A percentile compares a stretch with the other conserved stretches of the same genome.
Evolutionary conservation across 208 protist species (phyloP).

Genomic region (Wallacemonas rigidus): DNA sequence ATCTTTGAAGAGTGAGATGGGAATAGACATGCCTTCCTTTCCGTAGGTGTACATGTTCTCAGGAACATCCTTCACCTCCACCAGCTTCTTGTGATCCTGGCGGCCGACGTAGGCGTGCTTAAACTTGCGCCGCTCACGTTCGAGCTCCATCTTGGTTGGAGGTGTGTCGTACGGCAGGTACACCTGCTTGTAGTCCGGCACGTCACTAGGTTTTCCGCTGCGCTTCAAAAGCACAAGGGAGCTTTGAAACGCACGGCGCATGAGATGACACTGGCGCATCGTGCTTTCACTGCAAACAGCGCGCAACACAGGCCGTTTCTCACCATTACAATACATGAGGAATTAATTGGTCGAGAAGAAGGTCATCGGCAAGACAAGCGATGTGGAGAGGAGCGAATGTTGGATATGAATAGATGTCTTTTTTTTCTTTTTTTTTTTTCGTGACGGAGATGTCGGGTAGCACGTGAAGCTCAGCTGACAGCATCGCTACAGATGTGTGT

Average conservation of each 20-base stretch:
- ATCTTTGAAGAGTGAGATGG: conserved; percentile 91
- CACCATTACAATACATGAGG: too few relatives aligned
- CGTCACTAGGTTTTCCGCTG: conserved; percentile 75
- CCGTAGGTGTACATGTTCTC: conserved; percentile 92
- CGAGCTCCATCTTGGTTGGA: conserved; percentile 78
- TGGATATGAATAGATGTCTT: too few relatives aligned
- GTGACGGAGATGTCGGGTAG: too few relatives aligned
- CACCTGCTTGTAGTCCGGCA: conserved; percentile 85
- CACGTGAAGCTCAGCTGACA: too few relatives aligned
- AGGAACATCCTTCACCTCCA: conserved; percentile 88
- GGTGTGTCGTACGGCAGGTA: conserved; percentile 87
- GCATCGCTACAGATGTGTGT: too few relatives aligned
- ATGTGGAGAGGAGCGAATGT: too few relatives aligned
- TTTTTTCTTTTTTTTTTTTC: too few relatives aligned
- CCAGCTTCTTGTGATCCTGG: conserved; percentile 72
- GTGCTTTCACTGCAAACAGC: conserved; percentile 18
- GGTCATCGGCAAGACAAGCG: too few relatives aligned
- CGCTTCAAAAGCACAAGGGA: conserved; percentile 51
- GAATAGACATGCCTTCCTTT: conserved; percentile 92
- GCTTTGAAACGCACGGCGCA: conserved; percentile 1
- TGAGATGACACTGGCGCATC: conserved; percentile 21
- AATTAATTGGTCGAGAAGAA: too few relatives aligned
- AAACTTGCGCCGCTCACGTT: conserved; percentile 75
- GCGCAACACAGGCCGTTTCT: neutral
- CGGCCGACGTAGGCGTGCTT: conserved; percentile 68